phyloP scores from a whole-genome alignment of 306 rosid genomes.

The Rubus parviflorus region DNA sequence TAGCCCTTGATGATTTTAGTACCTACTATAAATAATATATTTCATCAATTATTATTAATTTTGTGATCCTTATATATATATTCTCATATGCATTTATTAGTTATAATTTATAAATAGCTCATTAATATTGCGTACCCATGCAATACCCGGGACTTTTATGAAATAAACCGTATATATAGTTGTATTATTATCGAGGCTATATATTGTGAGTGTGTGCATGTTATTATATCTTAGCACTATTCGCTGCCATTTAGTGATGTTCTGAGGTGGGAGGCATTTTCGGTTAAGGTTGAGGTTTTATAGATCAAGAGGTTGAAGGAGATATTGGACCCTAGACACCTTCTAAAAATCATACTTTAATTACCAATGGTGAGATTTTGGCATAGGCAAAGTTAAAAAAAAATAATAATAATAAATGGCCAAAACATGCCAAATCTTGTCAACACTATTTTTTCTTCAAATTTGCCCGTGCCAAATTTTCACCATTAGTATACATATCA shows the following conservation, averaged over 20 bases:
- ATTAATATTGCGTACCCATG: background rate
- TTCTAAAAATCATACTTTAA: no score
- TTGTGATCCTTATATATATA: background rate
- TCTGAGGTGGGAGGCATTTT: slow-evolving; percentile 67
- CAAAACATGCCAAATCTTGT: no score
- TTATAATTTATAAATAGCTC: no score
- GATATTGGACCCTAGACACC: slow-evolving; percentile 22
- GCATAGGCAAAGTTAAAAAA: no score
- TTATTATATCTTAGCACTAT: slow-evolving; percentile 48
- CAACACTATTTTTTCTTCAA: no score
- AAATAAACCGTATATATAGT: no score
- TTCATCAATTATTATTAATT: no score
- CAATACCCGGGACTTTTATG: background rate
- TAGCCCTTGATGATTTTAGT: background rate
- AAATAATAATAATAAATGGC: no score
- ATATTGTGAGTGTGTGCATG: slow-evolving; percentile 73
- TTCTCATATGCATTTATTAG: background rate
- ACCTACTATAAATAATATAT: background rate
- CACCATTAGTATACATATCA: background rate
- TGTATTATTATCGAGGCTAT: slow-evolving; percentile 58
- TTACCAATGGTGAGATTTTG: no score
- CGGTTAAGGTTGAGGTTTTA: slow-evolving; percentile 52
- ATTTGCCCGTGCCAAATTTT: no score
- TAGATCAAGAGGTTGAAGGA: slow-evolving; percentile 68
- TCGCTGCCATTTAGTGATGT: slow-evolving; percentile 71